phyloP scores from a whole-genome alignment of 805 yeast species.

The Ogataea wickerhamii region DNA sequence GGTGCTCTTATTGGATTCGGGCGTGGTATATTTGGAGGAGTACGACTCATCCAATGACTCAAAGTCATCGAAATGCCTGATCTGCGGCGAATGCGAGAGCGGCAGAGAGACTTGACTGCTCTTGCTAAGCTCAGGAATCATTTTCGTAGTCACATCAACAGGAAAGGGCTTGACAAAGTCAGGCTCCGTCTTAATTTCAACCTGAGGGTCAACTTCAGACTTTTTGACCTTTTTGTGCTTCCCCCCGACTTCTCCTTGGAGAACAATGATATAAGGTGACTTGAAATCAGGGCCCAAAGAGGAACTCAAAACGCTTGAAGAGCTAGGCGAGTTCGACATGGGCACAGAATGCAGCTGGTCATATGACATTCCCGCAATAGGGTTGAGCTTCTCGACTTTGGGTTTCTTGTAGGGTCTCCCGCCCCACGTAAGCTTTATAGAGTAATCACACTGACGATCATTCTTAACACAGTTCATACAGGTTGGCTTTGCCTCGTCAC shows the following conservation, averaged over 20 bases:
- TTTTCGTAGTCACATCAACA: background rate
- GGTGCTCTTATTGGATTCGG: background rate
- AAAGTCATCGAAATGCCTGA: slow-evolving; percentile 3
- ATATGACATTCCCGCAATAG: slow-evolving; percentile 24
- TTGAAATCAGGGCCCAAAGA: background rate
- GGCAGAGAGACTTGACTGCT: background rate
- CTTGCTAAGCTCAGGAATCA: background rate
- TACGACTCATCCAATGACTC: slow-evolving; percentile 18
- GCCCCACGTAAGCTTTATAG: slow-evolving; percentile 66
- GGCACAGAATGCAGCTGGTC: slow-evolving; percentile 4
- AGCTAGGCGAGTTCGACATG: background rate
- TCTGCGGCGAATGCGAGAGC: background rate
- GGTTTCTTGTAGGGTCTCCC: slow-evolving; percentile 59
- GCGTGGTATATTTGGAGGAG: slow-evolving; percentile 4
- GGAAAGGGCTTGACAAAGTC: background rate
- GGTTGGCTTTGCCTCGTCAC: slow-evolving; percentile 63
- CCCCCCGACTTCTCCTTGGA: background rate
- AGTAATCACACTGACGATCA: slow-evolving; percentile 54
- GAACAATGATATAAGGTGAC: slow-evolving; percentile 1
- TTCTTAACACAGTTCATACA: slow-evolving; percentile 56
- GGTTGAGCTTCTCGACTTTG: slow-evolving; percentile 33
- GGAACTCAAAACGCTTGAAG: background rate
- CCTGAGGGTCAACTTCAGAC: too few relatives aligned
- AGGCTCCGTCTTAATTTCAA: background rate
- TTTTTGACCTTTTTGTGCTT: background rate